phyloP scores from a whole-genome alignment of 495 filamentous ascomycete genomes.

The Xeromyces bisporus region DNA sequence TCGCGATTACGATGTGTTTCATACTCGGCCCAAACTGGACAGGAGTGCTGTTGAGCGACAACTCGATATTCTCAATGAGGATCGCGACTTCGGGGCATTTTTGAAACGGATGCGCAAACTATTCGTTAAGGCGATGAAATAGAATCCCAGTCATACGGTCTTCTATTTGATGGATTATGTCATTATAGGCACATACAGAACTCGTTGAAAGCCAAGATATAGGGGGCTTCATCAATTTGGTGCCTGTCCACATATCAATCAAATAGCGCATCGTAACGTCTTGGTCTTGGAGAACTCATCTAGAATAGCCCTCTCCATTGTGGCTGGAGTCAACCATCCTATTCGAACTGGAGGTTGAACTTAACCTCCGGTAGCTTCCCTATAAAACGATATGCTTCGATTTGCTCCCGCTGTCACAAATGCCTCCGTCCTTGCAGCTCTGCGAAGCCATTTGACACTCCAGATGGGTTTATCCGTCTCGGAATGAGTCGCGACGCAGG shows the following conservation, averaged over 20 bases:
- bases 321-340: too few relatives aligned
- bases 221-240: slow-evolving; percentile 4
- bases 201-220: too few relatives aligned
- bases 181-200: not conserved
- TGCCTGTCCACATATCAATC: too few relatives aligned
- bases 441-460: slow-evolving; percentile 79
- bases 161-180: not conserved
- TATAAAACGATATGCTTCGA: slow-evolving; percentile 68
- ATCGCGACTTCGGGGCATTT: slow-evolving; percentile 59
- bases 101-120: slow-evolving; percentile 86
- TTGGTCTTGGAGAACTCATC: too few relatives aligned
- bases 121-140: slow-evolving; percentile 48
- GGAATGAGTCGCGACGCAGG: slow-evolving; percentile 83
- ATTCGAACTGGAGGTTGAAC: not conserved
- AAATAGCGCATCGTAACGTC: too few relatives aligned
- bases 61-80: slow-evolving; percentile 61
- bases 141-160: slow-evolving; percentile 2
- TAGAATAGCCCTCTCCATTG: too few relatives aligned
- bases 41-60: slow-evolving; percentile 51
- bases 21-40: slow-evolving; percentile 65
- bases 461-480: slow-evolving; percentile 79
- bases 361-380: slow-evolving; percentile 70
- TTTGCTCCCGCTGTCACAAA: slow-evolving; percentile 79
- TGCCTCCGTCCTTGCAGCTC: slow-evolving; percentile 55
- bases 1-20: slow-evolving; percentile 68